Evolutionary conservation across 805 yeast genomes (phyloP).

Genomic region (Lipomyces yamadae): DNA sequence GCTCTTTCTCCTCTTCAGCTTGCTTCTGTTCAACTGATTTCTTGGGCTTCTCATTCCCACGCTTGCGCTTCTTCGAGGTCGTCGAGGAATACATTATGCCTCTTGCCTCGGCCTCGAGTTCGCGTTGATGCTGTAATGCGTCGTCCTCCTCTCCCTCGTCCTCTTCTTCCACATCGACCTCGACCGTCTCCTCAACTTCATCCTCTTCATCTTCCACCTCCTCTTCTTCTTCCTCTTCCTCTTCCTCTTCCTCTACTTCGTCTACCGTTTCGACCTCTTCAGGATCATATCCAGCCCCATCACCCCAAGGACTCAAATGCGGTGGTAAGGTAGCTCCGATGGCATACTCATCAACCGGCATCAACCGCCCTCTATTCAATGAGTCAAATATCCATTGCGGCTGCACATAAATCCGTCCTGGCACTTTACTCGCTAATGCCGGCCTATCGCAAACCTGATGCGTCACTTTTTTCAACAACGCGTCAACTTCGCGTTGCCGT

Average conservation of each 20-base stretch:
- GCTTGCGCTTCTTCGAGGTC: conserved; percentile 47
- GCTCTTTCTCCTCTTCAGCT: conserved; percentile 77
- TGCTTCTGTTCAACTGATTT: conserved; percentile 56
- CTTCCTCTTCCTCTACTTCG: conserved; percentile 58
- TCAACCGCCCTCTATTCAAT: conserved; percentile 73
- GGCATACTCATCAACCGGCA: conserved; percentile 80
- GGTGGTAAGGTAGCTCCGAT: conserved; percentile 97
- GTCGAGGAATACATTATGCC: conserved; percentile 71
- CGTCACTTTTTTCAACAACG: conserved; percentile 58
- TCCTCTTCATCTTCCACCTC: conserved; percentile 58
- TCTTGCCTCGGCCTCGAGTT: conserved; percentile 86
- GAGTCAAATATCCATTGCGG: conserved; percentile 98
- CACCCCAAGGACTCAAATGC: conserved; percentile 99
- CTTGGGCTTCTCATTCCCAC: conserved; percentile 34
- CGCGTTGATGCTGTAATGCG: conserved; percentile 62
- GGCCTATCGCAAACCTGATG: conserved; percentile 97
- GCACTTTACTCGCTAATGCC: conserved; percentile 69
- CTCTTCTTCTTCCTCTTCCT: conserved; percentile 52
- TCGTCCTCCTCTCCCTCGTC: conserved; percentile 55
- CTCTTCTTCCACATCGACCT: conserved; percentile 48
- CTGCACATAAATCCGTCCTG: conserved; percentile 92
- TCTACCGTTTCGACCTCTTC: conserved; percentile 53
- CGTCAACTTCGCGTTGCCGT: conserved; percentile 26
- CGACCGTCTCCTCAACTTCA: conserved; percentile 56
- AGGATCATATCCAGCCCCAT: conserved; percentile 88